Base-by-base conservation (phyloP, 352 stramenopile genomes). In the Lagenidium sp. region DNA sequence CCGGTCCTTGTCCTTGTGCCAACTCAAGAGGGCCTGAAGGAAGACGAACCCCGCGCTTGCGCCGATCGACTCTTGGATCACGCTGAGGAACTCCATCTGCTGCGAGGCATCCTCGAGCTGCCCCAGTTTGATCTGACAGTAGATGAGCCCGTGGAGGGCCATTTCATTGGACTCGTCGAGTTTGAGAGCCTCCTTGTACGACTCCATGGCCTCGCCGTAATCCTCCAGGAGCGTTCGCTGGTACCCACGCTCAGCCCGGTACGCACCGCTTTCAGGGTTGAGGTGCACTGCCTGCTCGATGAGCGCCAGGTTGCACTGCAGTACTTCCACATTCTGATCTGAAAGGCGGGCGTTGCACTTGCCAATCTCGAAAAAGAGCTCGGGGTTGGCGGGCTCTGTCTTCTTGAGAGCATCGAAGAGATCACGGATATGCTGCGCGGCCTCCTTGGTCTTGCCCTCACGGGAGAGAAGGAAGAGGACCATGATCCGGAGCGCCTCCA, bases 1-100 rank as follows among this genome's bases (percentile, higher is more conserved):
- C 18, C 65, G 66, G 39, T 95, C 74, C 11, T 65, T 68, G 26
- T 89, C 70, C 35, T 85, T 82, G 24, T 83, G 64, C 77, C 79
- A 90, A 40, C 65, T 76, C n/a, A 96, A 49, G 29, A 96, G 39
- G 0, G 85, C 85, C 44, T 96, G 76, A 3, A 96, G 59, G 41
- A 94, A 89, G 20, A 82, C 68, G 37, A 97, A 85, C 11, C 75
- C 68, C 2, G 78, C 68, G 35, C 71, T 92, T 10, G 72, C 68
- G 7, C 70, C 76, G 13, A 91, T 94, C 25, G 58, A 92, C 62
- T 94, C 80, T 32, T 96, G 84, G 44, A 97, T 86, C 10, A 96
- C 77, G 19, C 63, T 81, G 4, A 97, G 52, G 45, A 97, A 95
- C 36, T 97, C 89, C 63, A 97, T 85, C 49, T 97, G 89, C 53